Evolutionary conservation across 768 basidiomycete genomes (phyloP), one percentile per base, ranked within the genome.

Genomic region (Harrya chromipes): DNA sequence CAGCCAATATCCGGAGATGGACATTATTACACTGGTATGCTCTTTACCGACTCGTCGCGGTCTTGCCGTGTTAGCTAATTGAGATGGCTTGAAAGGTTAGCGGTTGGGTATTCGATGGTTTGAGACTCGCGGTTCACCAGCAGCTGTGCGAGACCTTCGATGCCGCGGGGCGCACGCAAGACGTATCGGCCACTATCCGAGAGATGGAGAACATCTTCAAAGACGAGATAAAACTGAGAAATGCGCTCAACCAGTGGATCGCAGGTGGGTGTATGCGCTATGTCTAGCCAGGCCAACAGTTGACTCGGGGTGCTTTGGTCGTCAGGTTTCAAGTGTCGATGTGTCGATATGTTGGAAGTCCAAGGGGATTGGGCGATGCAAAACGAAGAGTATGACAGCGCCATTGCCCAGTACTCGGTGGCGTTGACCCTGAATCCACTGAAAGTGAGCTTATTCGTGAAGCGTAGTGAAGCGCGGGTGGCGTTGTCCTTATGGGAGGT

Each of bases 11-110:
- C 46, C 46, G 10, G 51, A 51, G 16, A 6, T 56, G 12, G 51
- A 56, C 17, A 34, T 46, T 6, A 11, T 61, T 11, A 62, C 60
- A 3, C 46, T 62, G 0, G 60, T 61, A 40, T 56, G 57, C 10
- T 8, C 2, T 19, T 31, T 35, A 6, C 14, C 33, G 14, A 33
- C 33, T 33, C 16, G 33, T 26, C 31, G 0, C 10, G 2, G 44
- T 40, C n/a, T 39, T 7, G 8, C 3, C 1, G 8, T 1, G 23
- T 26, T 24, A 40, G 11, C n/a, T 45, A 4, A 36, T 9, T 7
- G 10, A 36, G 21, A 45, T 13, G n/a, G 9, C 13, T 4, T 35
- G 4, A 37, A 33, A 59, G 60, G 40, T 59, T 14, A 56, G 33
- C 9, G 49, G 60, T 17, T 61, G 60, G 60, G 29, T 24, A 11